Evolutionary conservation across 23 red algal species (phyloP), one percentile per base, ranked within the genome.

Genomic region (Gracilariopsis chorda): DNA sequence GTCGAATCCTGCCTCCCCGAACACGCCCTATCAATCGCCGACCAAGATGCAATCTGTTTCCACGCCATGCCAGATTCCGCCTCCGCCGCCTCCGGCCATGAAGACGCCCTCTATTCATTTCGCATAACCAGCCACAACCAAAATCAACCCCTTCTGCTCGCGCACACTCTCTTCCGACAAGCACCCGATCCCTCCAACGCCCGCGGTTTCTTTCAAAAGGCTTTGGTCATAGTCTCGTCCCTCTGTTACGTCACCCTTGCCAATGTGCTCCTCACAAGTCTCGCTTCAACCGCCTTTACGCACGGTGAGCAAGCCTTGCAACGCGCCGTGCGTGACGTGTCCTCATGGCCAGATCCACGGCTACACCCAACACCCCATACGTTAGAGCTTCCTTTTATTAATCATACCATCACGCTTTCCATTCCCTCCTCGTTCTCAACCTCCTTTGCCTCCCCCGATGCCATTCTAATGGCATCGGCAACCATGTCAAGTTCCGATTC

Each of bases 151-250:
- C 45, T 64, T 24, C 33, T 88, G 2, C 49, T 88, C 3, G 84
- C 84, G 52, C 84, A 88, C 56, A 48, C 56, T 33, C 56, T 88
- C 20, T 88, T 88, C n/a, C 84, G 84, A n/a, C 84, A 88, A 35
- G 63, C 63, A 7, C 84, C 84, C 37, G 64, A 56, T 52, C 21
- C 24, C 41, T 20, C 44, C 48, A 74, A 58, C 20, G 32, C 64
- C 6, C 40, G 84, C 20, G 67, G 84, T 43, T 88, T 48, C 56
- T 88, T 88, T 35, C 84, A 88, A 88, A 88, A 88, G 33, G 47
- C 84, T 1, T 14, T 88, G 29, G 69, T 88, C 52, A n/a, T 88
- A 17, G 51, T 88, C 23, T 76, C 84, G 4, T 88, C 63, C 45
- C 17, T 49, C 48, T 47, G 65, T 19, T 88, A 58, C 44, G 16